Base-by-base conservation (phyloP, 805 yeast genomes). In the Pichia kluyveri region DNA sequence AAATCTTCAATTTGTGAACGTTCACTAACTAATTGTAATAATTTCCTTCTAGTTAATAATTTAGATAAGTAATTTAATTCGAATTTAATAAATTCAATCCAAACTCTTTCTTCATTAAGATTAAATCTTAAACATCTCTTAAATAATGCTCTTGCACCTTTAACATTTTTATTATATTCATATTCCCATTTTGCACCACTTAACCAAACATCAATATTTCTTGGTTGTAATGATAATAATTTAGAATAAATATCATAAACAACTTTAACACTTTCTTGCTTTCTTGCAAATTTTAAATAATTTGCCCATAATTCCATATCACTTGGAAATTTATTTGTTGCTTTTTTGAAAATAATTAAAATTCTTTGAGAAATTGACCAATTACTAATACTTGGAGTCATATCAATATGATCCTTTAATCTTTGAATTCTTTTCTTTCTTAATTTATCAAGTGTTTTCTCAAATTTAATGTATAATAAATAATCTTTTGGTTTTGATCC, bases 101-200 rank as follows among this genome's bases (percentile, higher is more conserved):
- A 91, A 51, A 93, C 71, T 48, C 74, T 76, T 17, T 71, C 63
- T 9, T 82, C 76, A 44, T 86, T 90, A 2, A 83, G 75, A 60
- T 91, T 91, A 64, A 93, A 85, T 63, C 95, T 75, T 39, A 93
- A 71, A 32, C 84, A 95, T 55, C 85, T 79, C 65, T 90, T 96
- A 64, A 89, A 80, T 27, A 93, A 73, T 10, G 80, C 79, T 64
- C 99, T 77, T 23, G 97, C 90, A 42, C 95, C 90, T 60, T 83
- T 81, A 41, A 95, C 86, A 57, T 89, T 85, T 39, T 91, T 86
- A 65, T 93, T 88, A 30, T 77, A 77, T 56, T 91, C 96, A 58
- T 86, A 83, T 67, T 93, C 98, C 66, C 87, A 88, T 61, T 86
- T 86, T 31, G 97, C 96, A 26, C 96, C 97, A 58, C 87, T 78